phyloP scores from a whole-genome alignment of 176 grass and related monocot genomes.

The Oryza meridionalis region DNA sequence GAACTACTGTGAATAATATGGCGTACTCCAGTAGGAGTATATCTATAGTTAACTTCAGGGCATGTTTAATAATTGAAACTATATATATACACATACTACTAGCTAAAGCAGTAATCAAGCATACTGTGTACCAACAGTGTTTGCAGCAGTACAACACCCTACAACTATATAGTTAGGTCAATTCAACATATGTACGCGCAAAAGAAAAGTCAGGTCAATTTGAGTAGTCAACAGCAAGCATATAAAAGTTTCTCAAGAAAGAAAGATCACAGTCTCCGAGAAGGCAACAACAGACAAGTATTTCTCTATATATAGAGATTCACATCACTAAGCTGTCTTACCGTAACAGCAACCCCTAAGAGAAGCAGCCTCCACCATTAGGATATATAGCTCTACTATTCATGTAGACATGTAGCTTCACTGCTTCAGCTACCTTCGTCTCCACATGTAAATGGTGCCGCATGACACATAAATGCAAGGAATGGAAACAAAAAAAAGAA shows the following conservation, averaged over 20 bases:
- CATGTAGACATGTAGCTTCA: no score
- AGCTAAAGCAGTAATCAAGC: slow-evolving; percentile 3
- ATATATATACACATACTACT: background rate
- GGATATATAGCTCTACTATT: slow-evolving; percentile 24
- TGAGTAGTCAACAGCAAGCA: slow-evolving; percentile 46
- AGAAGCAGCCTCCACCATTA: slow-evolving; percentile 5
- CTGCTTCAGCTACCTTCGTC: slow-evolving; percentile 6
- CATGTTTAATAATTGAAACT: background rate
- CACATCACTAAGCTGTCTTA: slow-evolving; percentile 36
- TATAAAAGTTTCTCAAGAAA: slow-evolving; percentile 46
- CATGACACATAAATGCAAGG: slow-evolving; percentile 33
- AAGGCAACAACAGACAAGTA: slow-evolving; percentile 51
- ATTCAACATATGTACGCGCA: slow-evolving; percentile 36
- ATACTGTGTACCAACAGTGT: slow-evolving; percentile 17
- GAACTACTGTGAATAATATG: background rate
- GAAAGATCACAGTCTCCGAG: slow-evolving; percentile 50
- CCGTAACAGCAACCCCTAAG: slow-evolving; percentile 36
- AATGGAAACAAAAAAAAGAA: background rate
- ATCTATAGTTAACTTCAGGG: background rate
- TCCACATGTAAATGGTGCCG: slow-evolving; percentile 36
- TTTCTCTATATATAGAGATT: slow-evolving; percentile 26
- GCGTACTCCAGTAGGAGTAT: background rate
- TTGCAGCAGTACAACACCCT: slow-evolving; percentile 17
- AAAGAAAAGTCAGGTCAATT: slow-evolving; percentile 52
- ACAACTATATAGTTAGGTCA: slow-evolving; percentile 37